These are phyloP conservation scores for Aspergillus niger DNA, from an alignment of 2,329 filamentous ascomycete genomes.

Conservation along the genomic window DNA sequence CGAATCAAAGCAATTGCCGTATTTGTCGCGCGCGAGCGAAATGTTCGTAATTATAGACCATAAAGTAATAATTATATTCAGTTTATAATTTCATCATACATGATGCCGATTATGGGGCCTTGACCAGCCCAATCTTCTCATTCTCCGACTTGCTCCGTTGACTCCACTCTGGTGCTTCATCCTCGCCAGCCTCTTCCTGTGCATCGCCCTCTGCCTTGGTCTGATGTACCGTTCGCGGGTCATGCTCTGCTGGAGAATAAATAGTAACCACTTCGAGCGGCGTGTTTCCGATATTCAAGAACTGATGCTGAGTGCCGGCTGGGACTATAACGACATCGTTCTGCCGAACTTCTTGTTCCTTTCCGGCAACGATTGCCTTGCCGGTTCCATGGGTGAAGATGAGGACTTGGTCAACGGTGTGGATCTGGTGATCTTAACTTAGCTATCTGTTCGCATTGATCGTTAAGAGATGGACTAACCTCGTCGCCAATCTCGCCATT, in stretches of 20 bases:
- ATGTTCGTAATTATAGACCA: too few species aligned
- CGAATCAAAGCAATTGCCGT: too few species aligned
- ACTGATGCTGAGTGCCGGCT: conserved; percentile 67
- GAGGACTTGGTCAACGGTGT: conserved; percentile 65
- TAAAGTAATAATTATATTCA: too few species aligned
- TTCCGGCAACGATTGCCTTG: conserved; percentile 60
- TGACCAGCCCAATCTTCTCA: conserved; percentile 58
- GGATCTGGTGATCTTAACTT: conserved; percentile 29
- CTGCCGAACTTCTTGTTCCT: conserved; percentile 58
- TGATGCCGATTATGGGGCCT: conserved; percentile 20
- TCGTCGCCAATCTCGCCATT: conserved; percentile 68
- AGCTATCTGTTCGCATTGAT: too few species aligned
- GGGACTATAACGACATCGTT: conserved; percentile 64
- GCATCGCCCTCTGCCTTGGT: conserved; percentile 65
- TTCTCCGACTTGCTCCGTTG: conserved; percentile 60
- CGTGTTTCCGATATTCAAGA: conserved; percentile 61
- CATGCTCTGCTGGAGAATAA: conserved; percentile 65
- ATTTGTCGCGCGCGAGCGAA: too few species aligned
- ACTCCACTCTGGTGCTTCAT: conserved; percentile 63
- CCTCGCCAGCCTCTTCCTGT: conserved; percentile 62
- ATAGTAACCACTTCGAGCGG: conserved; percentile 65
- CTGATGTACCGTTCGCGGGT: conserved; percentile 60
- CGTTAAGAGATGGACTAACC: conserved; percentile 27
- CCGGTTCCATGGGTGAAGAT: conserved; percentile 64
- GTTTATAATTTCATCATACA: too few species aligned